Evolutionary conservation across 495 filamentous ascomycete genomes (phyloP).

Genomic region (Aspergillus carlsbadensis): DNA sequence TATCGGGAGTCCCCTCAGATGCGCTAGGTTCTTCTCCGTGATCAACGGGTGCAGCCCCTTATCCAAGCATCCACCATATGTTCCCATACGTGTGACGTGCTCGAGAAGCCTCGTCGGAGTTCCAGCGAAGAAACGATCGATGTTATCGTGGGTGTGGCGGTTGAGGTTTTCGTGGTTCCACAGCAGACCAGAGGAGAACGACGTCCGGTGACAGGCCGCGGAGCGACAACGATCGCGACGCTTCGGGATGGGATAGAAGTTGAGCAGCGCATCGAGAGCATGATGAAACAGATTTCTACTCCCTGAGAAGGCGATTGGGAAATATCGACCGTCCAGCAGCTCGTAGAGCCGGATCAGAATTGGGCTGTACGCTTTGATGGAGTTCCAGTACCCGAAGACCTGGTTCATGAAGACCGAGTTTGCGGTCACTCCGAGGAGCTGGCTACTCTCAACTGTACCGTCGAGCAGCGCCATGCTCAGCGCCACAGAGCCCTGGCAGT

Average conservation of each 20-base stretch:
- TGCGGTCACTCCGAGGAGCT: conserved; percentile 54
- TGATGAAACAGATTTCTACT: conserved; percentile 6
- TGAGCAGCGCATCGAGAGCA: conserved; percentile 19
- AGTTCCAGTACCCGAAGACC: conserved; percentile 56
- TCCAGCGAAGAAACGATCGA: conserved; percentile 61
- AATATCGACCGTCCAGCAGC: conserved; percentile 13
- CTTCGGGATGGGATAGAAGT: conserved; percentile 57
- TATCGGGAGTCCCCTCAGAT: conserved; percentile 57
- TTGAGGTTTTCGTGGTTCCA: conserved; percentile 67
- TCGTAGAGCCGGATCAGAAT: conserved; percentile 28
- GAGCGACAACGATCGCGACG: conserved; percentile 61
- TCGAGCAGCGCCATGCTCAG: conserved; percentile 60
- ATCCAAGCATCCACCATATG: background rate
- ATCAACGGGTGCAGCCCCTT: conserved; percentile 44
- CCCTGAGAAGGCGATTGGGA: conserved; percentile 7
- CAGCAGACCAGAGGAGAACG: conserved; percentile 61
- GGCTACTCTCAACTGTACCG: conserved; percentile 49
- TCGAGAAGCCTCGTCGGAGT: conserved; percentile 59
- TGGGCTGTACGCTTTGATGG: conserved; percentile 54
- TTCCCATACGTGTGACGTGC: conserved; percentile 43
- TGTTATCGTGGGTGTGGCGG: conserved; percentile 60
- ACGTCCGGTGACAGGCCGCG: conserved; percentile 58
- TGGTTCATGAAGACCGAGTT: conserved; percentile 68
- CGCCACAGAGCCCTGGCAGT: conserved; percentile 67
- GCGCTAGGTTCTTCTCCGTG: conserved; percentile 45